Percentiles rank a stretch among this genome's conserved stretches.
phyloP scores from a whole-genome alignment of 371 early-diverging fungal species.

The Mortierella sp. region DNA sequence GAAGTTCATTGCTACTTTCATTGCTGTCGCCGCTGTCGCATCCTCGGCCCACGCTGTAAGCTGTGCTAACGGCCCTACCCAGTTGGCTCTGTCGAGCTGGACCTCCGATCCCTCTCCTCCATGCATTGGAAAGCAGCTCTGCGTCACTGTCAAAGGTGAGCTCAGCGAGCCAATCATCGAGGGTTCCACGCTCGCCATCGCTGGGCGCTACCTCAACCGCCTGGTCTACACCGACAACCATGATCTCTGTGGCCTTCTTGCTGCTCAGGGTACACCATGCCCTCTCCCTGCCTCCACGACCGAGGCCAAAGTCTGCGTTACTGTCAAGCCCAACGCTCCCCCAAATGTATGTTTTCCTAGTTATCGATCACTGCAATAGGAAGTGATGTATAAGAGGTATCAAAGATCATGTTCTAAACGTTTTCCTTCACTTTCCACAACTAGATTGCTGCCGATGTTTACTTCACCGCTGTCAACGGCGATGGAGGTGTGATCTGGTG shows the following conservation, averaged over 20 bases:
- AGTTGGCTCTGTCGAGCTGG: slow-evolving; percentile 13
- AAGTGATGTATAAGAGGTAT: no score
- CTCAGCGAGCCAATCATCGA: slow-evolving; percentile 14
- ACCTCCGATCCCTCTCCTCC: slow-evolving; percentile 11
- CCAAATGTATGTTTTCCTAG: slow-evolving; percentile 9
- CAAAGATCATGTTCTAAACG: no score
- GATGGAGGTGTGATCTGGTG: no score
- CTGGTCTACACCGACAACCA: slow-evolving; percentile 30
- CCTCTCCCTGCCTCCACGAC: slow-evolving; percentile 32
- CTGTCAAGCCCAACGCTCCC: slow-evolving; percentile 32
- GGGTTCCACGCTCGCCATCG: slow-evolving; percentile 12
- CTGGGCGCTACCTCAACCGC: slow-evolving; percentile 13
- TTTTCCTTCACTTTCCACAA: no score
- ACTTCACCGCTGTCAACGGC: no score
- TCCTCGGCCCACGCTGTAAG: slow-evolving; percentile 11
- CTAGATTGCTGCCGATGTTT: no score
- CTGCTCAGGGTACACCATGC: slow-evolving; percentile 16
- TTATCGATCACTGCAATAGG: no score
- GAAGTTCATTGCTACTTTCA: slow-evolving; percentile 26
- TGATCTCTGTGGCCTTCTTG: slow-evolving; percentile 21
- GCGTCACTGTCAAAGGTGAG: slow-evolving; percentile 8
- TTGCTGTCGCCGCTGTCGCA: slow-evolving; percentile 7
- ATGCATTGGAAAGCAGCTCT: slow-evolving; percentile 20
- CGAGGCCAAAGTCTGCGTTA: slow-evolving; percentile 29
- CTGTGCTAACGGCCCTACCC: slow-evolving; percentile 17